Percentiles rank a stretch among this genome's conserved stretches.
Conservation (phyloP, 225 moss, liverwort and hornwort species). For the Physcomitrellopsis africana region DNA sequence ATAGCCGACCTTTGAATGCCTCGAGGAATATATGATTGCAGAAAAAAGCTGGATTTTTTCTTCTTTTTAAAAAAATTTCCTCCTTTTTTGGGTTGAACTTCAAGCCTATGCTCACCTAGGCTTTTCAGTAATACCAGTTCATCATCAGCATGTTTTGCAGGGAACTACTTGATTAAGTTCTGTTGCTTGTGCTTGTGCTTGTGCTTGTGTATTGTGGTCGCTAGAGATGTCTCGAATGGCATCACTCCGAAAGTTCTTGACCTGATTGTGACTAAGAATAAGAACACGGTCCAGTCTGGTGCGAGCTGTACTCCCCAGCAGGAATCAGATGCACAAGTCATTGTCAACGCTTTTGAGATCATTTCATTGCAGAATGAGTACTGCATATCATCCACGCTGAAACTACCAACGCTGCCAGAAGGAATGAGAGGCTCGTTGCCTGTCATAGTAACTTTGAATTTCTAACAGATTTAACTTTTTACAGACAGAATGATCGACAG, state of each 20-base stretch:
- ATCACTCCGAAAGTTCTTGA: not conserved
- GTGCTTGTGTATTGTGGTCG: no score
- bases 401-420: not conserved
- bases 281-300: not conserved
- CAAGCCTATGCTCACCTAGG: not conserved
- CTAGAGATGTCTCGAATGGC: not conserved
- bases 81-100: no score
- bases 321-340: constrained; percentile 1
- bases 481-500: constrained; percentile 22
- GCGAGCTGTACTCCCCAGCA: not conserved
- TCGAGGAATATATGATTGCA: not conserved
- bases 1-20: not conserved
- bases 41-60: not conserved
- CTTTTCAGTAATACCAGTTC: not conserved
- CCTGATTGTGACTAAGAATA: constrained; percentile 4
- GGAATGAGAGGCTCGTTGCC: not conserved
- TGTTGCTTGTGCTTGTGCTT: no score
- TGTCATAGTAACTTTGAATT: not conserved
- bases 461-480: not conserved
- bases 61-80: not conserved
- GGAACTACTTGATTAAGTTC: not conserved
- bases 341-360: not conserved
- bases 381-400: not conserved
- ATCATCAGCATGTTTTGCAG: not conserved
- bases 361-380: not conserved